These are phyloP conservation scores for Gnaphalium uliginosum DNA, from an alignment of 129 eudicot species.

Conservation along the genomic window DNA sequence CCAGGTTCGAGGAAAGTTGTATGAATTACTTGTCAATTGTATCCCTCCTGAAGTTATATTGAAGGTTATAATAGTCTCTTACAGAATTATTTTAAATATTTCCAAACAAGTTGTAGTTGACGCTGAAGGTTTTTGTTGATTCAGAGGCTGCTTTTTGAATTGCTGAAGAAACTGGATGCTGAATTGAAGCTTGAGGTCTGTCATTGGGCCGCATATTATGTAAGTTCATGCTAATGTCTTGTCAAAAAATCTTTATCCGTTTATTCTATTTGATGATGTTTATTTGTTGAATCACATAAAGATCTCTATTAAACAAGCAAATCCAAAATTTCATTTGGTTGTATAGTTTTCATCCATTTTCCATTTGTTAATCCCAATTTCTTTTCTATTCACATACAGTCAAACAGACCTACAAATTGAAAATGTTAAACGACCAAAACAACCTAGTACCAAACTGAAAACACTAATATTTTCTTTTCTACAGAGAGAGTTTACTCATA, in stretches of 20 bases:
- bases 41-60: slow-evolving; percentile 90
- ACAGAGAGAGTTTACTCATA: too few species aligned
- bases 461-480: too few species aligned
- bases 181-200: slow-evolving; percentile 93
- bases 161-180: slow-evolving; percentile 87
- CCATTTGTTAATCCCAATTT: not conserved
- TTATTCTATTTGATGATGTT: not conserved
- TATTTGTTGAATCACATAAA: not conserved
- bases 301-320: not conserved
- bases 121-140: slow-evolving; percentile 30
- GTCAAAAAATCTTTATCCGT: not conserved
- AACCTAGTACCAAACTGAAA: not conserved
- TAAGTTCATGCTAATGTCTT: slow-evolving; percentile 44
- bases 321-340: not conserved
- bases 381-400: not conserved
- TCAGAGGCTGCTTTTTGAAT: slow-evolving; percentile 88
- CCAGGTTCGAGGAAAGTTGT: slow-evolving; percentile 91
- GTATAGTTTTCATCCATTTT: not conserved
- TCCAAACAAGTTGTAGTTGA: not conserved
- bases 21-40: slow-evolving; percentile 80
- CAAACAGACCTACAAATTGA: not conserved
- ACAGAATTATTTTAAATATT: not conserved
- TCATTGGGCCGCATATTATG: slow-evolving; percentile 99
- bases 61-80: slow-evolving; percentile 45
- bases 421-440: not conserved